phyloP scores from a whole-genome alignment of 305 asterid species.

The Striga hermonthica region DNA sequence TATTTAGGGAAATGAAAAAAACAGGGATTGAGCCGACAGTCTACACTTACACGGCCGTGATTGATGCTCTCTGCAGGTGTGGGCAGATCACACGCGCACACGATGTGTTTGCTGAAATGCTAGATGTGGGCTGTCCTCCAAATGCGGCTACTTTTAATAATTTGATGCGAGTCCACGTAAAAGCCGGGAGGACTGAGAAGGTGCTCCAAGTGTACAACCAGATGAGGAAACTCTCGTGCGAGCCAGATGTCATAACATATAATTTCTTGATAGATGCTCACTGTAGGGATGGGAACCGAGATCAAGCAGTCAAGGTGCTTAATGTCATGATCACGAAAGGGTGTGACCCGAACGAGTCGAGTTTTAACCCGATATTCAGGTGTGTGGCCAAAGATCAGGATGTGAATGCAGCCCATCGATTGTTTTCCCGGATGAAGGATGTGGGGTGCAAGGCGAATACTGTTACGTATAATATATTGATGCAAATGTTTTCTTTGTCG shows the following conservation, averaged over 20 bases:
- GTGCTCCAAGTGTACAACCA: slow-evolving; percentile 80
- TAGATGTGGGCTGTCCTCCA: slow-evolving; percentile 62
- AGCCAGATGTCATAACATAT: slow-evolving; percentile 72
- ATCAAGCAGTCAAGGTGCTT: slow-evolving; percentile 68
- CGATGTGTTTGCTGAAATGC: slow-evolving; percentile 85
- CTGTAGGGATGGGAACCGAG: slow-evolving; percentile 70
- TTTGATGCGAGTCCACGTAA: slow-evolving; percentile 85
- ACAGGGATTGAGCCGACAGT: slow-evolving; percentile 65
- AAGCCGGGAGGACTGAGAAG: slow-evolving; percentile 87
- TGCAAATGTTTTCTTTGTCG: slow-evolving; percentile 85
- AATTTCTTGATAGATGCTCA: slow-evolving; percentile 74
- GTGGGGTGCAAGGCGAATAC: slow-evolving; percentile 57
- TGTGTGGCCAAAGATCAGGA: slow-evolving; percentile 64
- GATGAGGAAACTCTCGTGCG: slow-evolving; percentile 70
- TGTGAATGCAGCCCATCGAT: slow-evolving; percentile 75
- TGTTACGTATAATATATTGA: slow-evolving; percentile 68
- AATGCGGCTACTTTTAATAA: slow-evolving; percentile 77
- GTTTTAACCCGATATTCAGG: slow-evolving; percentile 75
- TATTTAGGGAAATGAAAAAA: slow-evolving; percentile 69
- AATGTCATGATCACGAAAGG: slow-evolving; percentile 60
- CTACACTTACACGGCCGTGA: slow-evolving; percentile 73
- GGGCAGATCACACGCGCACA: slow-evolving; percentile 93
- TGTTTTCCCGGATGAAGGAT: slow-evolving; percentile 73
- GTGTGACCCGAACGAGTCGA: slow-evolving; percentile 59
- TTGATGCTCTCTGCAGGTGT: slow-evolving; percentile 80